These are phyloP conservation scores for Naganishia antarctica DNA, from an alignment of 768 basidiomycete species.

Conservation along the genomic window DNA sequence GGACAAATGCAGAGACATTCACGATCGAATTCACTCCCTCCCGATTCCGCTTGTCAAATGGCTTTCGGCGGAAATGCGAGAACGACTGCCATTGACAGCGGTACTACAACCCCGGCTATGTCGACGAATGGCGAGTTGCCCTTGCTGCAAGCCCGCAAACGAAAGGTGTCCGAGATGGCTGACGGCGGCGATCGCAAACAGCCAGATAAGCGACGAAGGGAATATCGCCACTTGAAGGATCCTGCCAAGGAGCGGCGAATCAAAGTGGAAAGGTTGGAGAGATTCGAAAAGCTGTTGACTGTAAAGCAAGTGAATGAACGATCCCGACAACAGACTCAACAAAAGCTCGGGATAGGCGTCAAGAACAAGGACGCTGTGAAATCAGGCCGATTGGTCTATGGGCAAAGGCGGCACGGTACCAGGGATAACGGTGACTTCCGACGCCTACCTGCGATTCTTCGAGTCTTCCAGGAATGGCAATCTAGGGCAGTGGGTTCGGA, in stretches of 20 bases:
- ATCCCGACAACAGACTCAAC: neutral
- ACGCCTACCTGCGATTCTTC: neutral
- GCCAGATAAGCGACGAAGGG: neutral
- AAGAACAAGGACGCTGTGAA: neutral
- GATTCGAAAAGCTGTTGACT: neutral
- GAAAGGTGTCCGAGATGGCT: neutral
- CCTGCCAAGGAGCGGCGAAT: neutral
- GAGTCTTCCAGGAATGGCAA: neutral
- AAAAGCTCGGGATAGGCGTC: neutral
- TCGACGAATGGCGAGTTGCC: too few relatives aligned
- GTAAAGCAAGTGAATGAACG: neutral
- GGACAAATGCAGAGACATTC: neutral
- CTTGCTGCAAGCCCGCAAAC: neutral
- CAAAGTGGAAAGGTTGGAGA: neutral
- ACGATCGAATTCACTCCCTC: neutral
- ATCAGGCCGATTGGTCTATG: neutral
- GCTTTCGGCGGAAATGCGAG: neutral
- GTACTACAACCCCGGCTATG: neutral
- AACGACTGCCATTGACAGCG: too few relatives aligned
- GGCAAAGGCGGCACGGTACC: neutral
- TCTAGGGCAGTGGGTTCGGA: neutral
- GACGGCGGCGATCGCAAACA: neutral
- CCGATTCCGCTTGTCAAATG: neutral
- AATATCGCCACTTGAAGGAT: neutral
- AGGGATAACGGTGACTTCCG: too few relatives aligned